Percentiles rank a stretch among this genome's conserved stretches.
Conservation (phyloP, 2,329 filamentous ascomycete species). For the Aspergillus amoenus region DNA sequence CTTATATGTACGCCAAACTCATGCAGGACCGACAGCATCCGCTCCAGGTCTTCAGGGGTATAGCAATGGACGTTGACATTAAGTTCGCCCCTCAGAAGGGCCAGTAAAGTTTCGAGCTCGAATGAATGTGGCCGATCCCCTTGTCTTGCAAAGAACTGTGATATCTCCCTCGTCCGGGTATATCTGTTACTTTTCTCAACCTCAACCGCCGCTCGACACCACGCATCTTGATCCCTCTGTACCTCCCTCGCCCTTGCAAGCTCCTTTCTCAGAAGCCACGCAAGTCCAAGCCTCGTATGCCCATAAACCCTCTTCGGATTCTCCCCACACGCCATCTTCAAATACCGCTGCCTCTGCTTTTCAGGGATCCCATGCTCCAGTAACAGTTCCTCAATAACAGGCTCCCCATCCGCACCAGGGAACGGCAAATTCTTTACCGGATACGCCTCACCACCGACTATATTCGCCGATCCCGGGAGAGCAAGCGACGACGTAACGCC, state of each 20-base stretch:
- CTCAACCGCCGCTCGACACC: background rate
- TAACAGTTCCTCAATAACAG: conserved; percentile 63
- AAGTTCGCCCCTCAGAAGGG: conserved; percentile 65
- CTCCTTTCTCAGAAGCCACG: conserved; percentile 60
- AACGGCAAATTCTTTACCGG: conserved; percentile 68
- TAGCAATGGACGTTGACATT: conserved; percentile 72
- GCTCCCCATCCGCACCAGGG: conserved; percentile 43
- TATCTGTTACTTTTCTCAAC: background rate
- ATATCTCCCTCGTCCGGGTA: background rate
- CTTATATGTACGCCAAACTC: conserved; percentile 68
- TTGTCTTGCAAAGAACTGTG: background rate
- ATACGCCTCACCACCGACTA: conserved; percentile 70
- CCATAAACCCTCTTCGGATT: conserved; percentile 65
- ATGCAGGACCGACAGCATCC: conserved; percentile 60
- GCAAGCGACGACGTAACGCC: conserved; percentile 70
- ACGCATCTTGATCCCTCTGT: background rate
- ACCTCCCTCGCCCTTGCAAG: background rate
- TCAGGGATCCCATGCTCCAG: conserved; percentile 57
- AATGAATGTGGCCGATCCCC: conserved; percentile 45
- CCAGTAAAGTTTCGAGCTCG: conserved; percentile 62
- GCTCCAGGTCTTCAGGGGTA: conserved; percentile 66
- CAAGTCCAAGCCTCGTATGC: conserved; percentile 64
- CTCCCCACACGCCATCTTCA: conserved; percentile 76
- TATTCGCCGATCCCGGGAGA: conserved; percentile 69
- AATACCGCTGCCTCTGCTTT: conserved; percentile 65